Percentiles rank a stretch among this genome's conserved stretches.
These are phyloP conservation scores for Sphenostylis stenocarpa DNA, from an alignment of 306 rosid genomes.

Conservation along the genomic window DNA sequence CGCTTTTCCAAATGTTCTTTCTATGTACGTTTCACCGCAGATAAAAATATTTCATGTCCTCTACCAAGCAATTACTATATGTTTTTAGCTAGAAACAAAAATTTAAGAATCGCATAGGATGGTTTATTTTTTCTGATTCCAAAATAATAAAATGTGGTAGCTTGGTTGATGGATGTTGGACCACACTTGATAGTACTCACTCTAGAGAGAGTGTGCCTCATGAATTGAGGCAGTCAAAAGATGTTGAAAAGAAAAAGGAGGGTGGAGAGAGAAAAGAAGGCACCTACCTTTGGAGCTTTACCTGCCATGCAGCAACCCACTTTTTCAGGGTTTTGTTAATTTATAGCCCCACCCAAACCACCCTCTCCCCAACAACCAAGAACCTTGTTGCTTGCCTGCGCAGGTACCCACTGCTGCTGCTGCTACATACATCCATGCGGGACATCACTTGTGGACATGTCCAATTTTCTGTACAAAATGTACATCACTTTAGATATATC, in stretches of 20 bases:
- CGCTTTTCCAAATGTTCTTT: background rate
- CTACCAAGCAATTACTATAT: background rate
- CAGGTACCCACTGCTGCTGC: slow-evolving; percentile 10
- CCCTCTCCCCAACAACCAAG: slow-evolving; percentile 30
- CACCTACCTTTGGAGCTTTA: slow-evolving; percentile 37
- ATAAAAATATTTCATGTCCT: background rate
- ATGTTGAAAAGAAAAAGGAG: slow-evolving; percentile 37
- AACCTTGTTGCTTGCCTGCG: slow-evolving; percentile 20
- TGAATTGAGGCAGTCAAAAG: slow-evolving; percentile 52
- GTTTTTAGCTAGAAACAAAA: background rate
- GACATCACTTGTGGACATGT: slow-evolving; percentile 25
- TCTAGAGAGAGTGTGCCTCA: slow-evolving; percentile 25
- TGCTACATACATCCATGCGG: slow-evolving; percentile 22
- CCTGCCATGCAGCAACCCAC: slow-evolving; percentile 41
- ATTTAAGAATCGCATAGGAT: slow-evolving; percentile 5
- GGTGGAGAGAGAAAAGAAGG: slow-evolving; percentile 17
- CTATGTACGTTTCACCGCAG: background rate
- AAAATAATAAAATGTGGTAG: slow-evolving; percentile 30
- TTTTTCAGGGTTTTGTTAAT: slow-evolving; percentile 36
- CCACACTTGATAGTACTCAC: slow-evolving; percentile 17
- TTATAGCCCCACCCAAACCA: slow-evolving; percentile 34
- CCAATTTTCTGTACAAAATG: background rate
- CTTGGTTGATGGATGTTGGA: slow-evolving; percentile 44
- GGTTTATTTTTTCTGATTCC: slow-evolving; percentile 17
- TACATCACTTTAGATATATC: background rate